Base-by-base conservation (phyloP, 140 eudicot genomes). In the Ambrosia hybrid region DNA sequence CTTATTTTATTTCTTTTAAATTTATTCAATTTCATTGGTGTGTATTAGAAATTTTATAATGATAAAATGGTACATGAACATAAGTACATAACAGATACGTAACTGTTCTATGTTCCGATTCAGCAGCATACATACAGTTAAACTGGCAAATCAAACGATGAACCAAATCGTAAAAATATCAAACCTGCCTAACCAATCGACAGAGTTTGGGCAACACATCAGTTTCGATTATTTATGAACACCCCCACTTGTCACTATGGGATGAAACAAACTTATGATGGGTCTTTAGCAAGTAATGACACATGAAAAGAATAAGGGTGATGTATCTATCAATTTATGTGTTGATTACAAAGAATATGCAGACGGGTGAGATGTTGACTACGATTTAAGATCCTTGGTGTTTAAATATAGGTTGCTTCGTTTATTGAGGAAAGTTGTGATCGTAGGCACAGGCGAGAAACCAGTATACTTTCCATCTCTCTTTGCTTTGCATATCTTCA, bases 401-500 rank as follows among this genome's bases (percentile, higher is more conserved):
- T 83, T 92, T 60, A 85, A 67, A 89, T 89, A 92, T 69, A 92
- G 80, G 76, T 74, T 80, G 79, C 72, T 79, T 59, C 26, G 73
- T 67, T 73, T 75, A 38, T 69, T 67, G 17, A 83, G 84, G 77
- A 85, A 83, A 61, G 77, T 73, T 37, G 87, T 76, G 39, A 52
- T 26, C 5, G 89, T 83, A 70, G 90, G 82, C 53, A 89, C 87
- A 4, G 83, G 86, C 11, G 87, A 39, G 70, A 92, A 89, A 39
- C 98, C 98, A 14, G 71, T n/a, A 57, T 92, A 89, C 68, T 53
- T 68, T 10, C 72, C 72, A 12, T 85, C 86, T 72, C 77, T 79
- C 84, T 87, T 92, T 21, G 92, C 85, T 39, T 46, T 48, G 70
- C 98, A 89, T 37, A 92, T 67, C 37, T 89, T 86, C 45, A 59